Evolutionary conservation across 169 alveolate genomes (phyloP), one percentile per base, ranked within the genome.

Genomic region (Cryptosporidium bovis): DNA sequence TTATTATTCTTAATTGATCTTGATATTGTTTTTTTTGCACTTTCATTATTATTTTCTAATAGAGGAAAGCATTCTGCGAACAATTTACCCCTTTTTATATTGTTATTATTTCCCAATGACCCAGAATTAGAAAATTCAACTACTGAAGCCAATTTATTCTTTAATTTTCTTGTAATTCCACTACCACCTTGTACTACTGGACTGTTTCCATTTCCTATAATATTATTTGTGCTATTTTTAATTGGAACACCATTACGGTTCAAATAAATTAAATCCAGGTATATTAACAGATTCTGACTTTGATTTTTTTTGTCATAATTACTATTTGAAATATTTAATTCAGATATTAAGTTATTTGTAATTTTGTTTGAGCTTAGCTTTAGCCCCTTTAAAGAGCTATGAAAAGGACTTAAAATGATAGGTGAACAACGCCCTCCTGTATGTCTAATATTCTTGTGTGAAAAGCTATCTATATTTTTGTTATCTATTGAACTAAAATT

Each of bases 31-130:
- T 56, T 33, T 33, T 31, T 6, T 40, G 4, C 44, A 24, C 36
- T 77, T 40, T 77, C 62, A 1, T 16, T 53, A 1, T 56, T 24
- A 24, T 7, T 46, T 46, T 77, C 40, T 20, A 77, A 66, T n/a
- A 77, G n/a, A 6, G 87, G 33, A 60, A 60, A 60, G 3, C 71
- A 62, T 46, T 77, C 87, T 31, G 64, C 29, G 36, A 60, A 77
- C 13, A 77, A 24, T 31, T 77, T 62, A 16, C 64, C 71, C 29
- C n/a, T 77, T 36, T 48, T 77, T 20, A 6, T 44, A 18, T 66
- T 66, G 0, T 20, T 8, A 18, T 44, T 60, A 55, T 65, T 34
- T 7, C 13, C 62, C 5, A 46, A 51, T 34, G 67, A 24, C 1
- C 64, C 64, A 13, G 18, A 31, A 51, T 20, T 60, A 15, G 18